Percentiles rank a stretch among this genome's conserved stretches.
Evolutionary conservation across 108 stramenopile genomes (phyloP).

Genomic region (Nannochloropsis oceanica): DNA sequence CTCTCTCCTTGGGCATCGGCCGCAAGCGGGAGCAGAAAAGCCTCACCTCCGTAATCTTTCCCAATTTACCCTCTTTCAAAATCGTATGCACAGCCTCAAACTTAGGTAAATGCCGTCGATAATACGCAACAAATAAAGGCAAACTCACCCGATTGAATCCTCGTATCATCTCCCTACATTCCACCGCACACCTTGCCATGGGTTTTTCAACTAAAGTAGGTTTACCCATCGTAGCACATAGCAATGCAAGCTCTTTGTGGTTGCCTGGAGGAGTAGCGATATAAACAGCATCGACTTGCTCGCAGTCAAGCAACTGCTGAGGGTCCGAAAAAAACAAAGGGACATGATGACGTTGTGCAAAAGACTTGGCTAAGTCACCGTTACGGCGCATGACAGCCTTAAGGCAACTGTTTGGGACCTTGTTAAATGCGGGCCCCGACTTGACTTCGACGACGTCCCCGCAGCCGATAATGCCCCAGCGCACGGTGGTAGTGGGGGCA

Average conservation of each 20-base stretch:
- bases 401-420: background rate
- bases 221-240: background rate
- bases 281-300: background rate
- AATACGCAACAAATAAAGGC: background rate
- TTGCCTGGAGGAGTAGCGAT: background rate
- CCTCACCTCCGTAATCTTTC: background rate
- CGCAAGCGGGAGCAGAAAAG: background rate
- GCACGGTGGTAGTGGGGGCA: background rate
- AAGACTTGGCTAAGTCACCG: background rate
- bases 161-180: background rate
- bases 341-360: background rate
- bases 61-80: background rate
- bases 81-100: background rate
- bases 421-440: background rate
- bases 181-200: background rate
- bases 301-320: background rate
- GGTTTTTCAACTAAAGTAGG: background rate
- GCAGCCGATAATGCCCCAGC: background rate
- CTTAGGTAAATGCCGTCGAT: background rate
- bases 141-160: background rate
- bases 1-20: background rate
- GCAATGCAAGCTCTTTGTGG: background rate
- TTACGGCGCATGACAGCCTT: background rate
- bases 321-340: background rate
- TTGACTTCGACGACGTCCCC: background rate